Evolutionary conservation across 2,329 filamentous ascomycete species (phyloP), one percentile per base, ranked within the genome.

Genomic region (Aspergillus novoparasiticus): DNA sequence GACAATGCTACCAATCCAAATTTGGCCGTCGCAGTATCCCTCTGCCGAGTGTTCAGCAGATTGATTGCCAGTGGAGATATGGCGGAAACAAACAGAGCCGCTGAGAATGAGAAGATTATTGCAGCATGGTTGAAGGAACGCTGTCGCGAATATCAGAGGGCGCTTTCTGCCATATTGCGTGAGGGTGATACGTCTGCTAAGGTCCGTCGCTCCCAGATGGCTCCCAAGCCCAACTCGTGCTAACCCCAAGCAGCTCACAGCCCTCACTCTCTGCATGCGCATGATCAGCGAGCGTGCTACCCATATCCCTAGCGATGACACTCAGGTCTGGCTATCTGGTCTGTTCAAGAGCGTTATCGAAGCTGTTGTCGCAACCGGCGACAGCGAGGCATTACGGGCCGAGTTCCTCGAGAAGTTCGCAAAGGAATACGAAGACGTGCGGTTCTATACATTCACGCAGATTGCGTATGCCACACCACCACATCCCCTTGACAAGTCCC

Each of bases 21-120:
- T 12, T 81, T 92, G 54, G 80, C 91, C 39, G 91, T 93, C 0
- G 87, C 90, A 0, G 89, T 97, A 23, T 90, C 94, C 2, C 83
- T 97, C 55, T 97, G 93, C 77, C 87, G 94, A 70, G 88, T 96
- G 41, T 97, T 97, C 75, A 87, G 93, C 74, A 87, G 92, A 64
- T 82, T 98, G 63, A 86, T 96, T 66, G 90, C 90, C 1, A 86
- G 88, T 50, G 93, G 93, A 54, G 86, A 85, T 64, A 80, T 98
- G 73, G 83, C 85, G 26, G 86, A 87, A 75, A 87, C 85, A 70
- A 89, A 87, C 70, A 85, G 83, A 28, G 83, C 87, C 60, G 86
- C 87, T 12, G 90, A 93, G 66, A 91, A 92, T 71, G 92, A 97
- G 65, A 79, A 82, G 8, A 87, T 92, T 12, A 87, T 97, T 61